phyloP scores from a whole-genome alignment of 495 filamentous ascomycete species.

The Penicillium maclennaniae region DNA sequence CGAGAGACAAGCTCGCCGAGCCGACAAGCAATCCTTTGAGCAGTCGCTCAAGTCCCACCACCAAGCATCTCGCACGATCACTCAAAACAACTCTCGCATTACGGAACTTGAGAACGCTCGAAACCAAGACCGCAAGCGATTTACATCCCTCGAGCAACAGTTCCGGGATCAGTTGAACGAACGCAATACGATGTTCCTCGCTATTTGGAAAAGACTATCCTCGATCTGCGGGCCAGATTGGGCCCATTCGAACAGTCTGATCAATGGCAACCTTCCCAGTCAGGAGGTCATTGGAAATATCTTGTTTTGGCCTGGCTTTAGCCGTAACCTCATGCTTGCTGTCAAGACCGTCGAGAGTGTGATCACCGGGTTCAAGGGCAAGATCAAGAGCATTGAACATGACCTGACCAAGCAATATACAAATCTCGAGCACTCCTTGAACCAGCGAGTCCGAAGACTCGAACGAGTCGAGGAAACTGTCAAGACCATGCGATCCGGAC shows the following conservation, averaged over 20 bases:
- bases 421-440: constrained; percentile 74
- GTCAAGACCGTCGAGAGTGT: constrained; percentile 84
- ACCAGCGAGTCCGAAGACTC: constrained; percentile 75
- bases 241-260: constrained; percentile 82
- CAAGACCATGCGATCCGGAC: constrained; percentile 42
- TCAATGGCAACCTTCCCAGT: constrained; percentile 79
- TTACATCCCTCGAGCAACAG: constrained; percentile 67
- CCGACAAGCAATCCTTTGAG: constrained; percentile 82
- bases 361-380: constrained; percentile 72
- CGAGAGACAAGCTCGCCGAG: constrained; percentile 77
- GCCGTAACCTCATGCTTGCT: constrained; percentile 79
- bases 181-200: constrained; percentile 80
- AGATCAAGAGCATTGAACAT: constrained; percentile 78
- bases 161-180: constrained; percentile 84
- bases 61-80: constrained; percentile 74
- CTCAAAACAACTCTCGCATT: constrained; percentile 77
- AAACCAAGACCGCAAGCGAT: constrained; percentile 67
- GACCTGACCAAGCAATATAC: constrained; percentile 90
- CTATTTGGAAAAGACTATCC: constrained; percentile 82
- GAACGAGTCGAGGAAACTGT: constrained; percentile 79
- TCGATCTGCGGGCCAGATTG: constrained; percentile 87
- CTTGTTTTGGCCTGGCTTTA: constrained; percentile 75
- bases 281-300: constrained; percentile 73
- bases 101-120: constrained; percentile 76
- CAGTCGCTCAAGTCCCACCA: constrained; percentile 81